Base-by-base conservation (phyloP, 148 eudicot species). In the Suaeda aralocaspica region DNA sequence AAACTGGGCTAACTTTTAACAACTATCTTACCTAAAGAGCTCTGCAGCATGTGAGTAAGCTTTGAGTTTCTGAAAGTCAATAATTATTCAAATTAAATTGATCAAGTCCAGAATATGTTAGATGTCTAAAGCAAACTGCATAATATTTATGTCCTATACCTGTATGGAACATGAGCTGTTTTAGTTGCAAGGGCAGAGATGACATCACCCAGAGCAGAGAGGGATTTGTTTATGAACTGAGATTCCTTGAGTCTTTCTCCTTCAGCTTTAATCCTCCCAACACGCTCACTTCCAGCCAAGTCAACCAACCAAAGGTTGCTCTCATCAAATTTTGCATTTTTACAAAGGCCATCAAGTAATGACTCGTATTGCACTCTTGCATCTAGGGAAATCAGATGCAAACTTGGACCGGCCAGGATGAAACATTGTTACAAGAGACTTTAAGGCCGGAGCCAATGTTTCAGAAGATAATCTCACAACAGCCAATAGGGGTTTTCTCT, bases 221-320 rank as follows among this genome's bases (percentile, higher is more conserved):
- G 84, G 51, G 98, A 93, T 77, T 89, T 93, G 64, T 91, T 93
- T 16, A 93, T 93, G 50, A 91, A 93, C 82, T 93, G 98, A 33
- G 98, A 93, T 76, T 93, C 98, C 76, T 93, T 93, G 70, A 93
- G 75, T 70, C 98, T 84, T 71, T 93, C 98, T 61, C 98, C 98
- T 84, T 91, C 96, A 73, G 87, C 97, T 81, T 90, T 92, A 73
- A 86, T 90, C 82, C 85, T 85, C 25, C 92, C 96, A 34, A 93
- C 79, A 34, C 98, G 95, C 72, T 94, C 98, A 69, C 98, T 94
- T 64, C 98, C 98, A 53, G 98, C 98, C 88, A 94, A 86, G 74
- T 94, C 98, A 6, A 94, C 97, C 76, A 94, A 77, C 98, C 98
- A 93, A 59, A 94, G 89, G 72, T 91, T 66, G 98, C 89, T 78